Base-by-base conservation (phyloP, 2,329 filamentous ascomycete genomes). In the Ceratocystis lukuohia region DNA sequence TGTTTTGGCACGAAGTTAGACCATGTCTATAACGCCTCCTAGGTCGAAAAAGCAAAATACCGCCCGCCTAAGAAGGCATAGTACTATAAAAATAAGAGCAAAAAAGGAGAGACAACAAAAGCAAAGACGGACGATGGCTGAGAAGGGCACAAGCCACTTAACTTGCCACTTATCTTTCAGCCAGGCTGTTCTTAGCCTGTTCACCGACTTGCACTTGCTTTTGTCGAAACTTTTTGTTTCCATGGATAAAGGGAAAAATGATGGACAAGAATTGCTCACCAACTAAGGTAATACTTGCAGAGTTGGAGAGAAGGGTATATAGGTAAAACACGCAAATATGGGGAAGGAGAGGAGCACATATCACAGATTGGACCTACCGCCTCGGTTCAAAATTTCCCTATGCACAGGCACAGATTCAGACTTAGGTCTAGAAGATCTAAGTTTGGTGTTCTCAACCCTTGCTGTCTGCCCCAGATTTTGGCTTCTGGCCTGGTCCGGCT, bases 331-430 rank as follows among this genome's bases (percentile, higher is more conserved):
- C 45, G 7, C 45, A 48, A 48, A 48, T 20, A 20, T 48, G 45
- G 45, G 45, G n/a, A 25, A 22, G 48, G 22, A 41, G 10, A 50
- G 5, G 10, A 22, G 28, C 28, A 25, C 53, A 59, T 28, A 59
- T 59, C 53, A 33, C 53, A 7, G 53, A 59, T 59, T 59, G 53
- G 53, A 59, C 53, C 53, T 59, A 59, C 53, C 53, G 12, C 33
- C 53, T 59, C 37, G 15, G 53, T 59, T 33, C 8, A 37, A 7
- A 15, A 1, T 15, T 59, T 59, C 22, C 53, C 28, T 30, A 17
- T 59, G 53, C 53, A 59, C 28, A 33, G 28, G 46, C 46, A 20
- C 46, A 20, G 46, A 22, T 25, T 28, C 22, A 25, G 48, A 25
- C 48, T 53, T 6, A 15, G 48, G 48, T 25, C 6, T 15, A 8